phyloP scores from a whole-genome alignment of 139 green algal genomes.

The Micractinium conductrix region DNA sequence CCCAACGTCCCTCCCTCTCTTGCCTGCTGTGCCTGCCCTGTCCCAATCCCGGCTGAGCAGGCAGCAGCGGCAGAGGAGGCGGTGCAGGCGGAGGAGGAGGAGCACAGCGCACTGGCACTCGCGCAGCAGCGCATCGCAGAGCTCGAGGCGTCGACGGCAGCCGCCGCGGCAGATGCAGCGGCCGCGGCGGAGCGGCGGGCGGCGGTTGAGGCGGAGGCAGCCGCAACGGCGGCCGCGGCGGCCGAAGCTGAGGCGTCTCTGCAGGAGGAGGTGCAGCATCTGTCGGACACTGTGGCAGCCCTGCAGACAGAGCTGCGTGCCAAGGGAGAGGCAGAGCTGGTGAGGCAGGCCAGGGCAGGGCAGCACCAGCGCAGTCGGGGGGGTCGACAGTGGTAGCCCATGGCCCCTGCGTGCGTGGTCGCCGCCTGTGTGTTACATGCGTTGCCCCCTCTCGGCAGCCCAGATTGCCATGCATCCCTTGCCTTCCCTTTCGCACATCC shows the following conservation, averaged over 20 bases:
- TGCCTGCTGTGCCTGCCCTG: no score
- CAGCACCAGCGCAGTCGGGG: no score
- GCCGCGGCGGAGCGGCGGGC: not conserved
- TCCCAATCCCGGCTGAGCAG: no score
- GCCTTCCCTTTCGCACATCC: no score
- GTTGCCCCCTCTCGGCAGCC: not conserved
- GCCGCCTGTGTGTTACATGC: no score
- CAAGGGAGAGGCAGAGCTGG: slow-evolving; percentile 16
- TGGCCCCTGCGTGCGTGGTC: no score
- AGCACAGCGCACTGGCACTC: not conserved
- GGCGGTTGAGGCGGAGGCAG: not conserved
- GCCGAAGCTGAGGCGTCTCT: not conserved
- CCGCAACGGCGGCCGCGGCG: not conserved
- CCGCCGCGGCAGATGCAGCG: not conserved
- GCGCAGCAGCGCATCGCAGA: not conserved
- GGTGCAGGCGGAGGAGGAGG: not conserved
- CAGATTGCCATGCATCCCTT: not conserved
- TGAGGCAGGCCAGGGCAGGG: not conserved
- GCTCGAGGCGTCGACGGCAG: not conserved
- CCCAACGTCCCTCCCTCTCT: no score
- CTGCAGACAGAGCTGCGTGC: slow-evolving; percentile 7
- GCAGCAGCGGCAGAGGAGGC: slow-evolving; percentile 14
- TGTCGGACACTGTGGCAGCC: not conserved
- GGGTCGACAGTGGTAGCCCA: no score
- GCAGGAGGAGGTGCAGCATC: slow-evolving; percentile 3